phyloP scores from a whole-genome alignment of 228 moss, liverwort and hornwort genomes.

The Sphagnum magellanicum region DNA sequence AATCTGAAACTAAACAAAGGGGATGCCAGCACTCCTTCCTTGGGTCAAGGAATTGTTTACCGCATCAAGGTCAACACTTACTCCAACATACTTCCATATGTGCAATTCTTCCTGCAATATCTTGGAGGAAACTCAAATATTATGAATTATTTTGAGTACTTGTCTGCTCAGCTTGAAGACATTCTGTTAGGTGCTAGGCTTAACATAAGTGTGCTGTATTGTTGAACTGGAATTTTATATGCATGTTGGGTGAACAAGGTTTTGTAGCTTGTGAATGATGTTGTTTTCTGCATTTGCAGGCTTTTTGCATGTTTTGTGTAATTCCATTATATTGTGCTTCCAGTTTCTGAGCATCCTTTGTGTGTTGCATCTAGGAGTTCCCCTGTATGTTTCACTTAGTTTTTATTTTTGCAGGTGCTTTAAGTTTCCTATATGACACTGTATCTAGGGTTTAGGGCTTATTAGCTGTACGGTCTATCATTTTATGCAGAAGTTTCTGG shows the following conservation, averaged over 20 bases:
- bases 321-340: too few species aligned
- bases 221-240: background rate
- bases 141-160: background rate
- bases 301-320: too few species aligned
- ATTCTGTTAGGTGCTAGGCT: background rate
- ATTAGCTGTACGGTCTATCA: too few species aligned
- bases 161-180: background rate
- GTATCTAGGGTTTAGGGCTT: too few species aligned
- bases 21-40: conserved; percentile 52
- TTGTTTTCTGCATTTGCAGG: too few species aligned
- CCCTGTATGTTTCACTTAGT: background rate
- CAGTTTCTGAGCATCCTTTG: too few species aligned
- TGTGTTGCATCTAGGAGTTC: background rate
- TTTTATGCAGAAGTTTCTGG: too few species aligned
- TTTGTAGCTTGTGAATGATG: background rate
- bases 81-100: too few species aligned
- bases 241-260: background rate
- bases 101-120: too few species aligned
- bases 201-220: background rate
- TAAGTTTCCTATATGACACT: too few species aligned
- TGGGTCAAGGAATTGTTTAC: conserved; percentile 91
- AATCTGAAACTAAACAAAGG: conserved; percentile 77
- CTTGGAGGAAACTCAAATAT: too few species aligned
- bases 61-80: conserved; percentile 59
- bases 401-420: background rate